Percentiles rank a stretch among this genome's conserved stretches.
Conservation (phyloP, 352 stramenopile genomes). For the Globisporangium perplexum region DNA sequence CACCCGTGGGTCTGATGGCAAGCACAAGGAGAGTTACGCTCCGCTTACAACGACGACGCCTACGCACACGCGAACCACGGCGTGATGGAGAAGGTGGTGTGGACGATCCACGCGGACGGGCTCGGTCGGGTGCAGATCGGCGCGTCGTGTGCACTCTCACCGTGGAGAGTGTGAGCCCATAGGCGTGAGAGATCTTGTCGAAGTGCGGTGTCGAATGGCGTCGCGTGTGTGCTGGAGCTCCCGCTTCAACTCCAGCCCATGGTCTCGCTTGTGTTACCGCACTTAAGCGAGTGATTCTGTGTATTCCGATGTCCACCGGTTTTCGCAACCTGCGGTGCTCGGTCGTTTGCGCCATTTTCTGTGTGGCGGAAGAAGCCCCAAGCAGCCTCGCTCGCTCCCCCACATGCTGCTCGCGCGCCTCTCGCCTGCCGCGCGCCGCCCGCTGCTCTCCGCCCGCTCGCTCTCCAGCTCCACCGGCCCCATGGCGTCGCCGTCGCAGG, state of each 20-base stretch:
- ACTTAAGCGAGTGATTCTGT: not conserved
- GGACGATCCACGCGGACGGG: conserved; percentile 9
- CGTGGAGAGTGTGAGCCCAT: too few species aligned
- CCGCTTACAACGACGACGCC: not conserved
- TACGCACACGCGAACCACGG: conserved; percentile 9
- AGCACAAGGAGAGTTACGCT: not conserved
- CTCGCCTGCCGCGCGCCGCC: conserved; percentile 7
- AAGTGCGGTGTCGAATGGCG: too few species aligned
- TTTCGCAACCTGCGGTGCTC: not conserved
- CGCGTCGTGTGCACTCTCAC: too few species aligned
- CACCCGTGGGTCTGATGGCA: too few species aligned
- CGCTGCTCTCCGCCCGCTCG: conserved; percentile 15
- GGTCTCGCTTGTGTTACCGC: too few species aligned
- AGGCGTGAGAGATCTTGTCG: too few species aligned
- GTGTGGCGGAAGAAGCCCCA: conserved; percentile 6
- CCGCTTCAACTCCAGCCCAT: not conserved
- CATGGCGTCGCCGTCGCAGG: conserved; percentile 28
- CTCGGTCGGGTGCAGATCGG: conserved; percentile 14
- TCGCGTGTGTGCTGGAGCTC: too few species aligned
- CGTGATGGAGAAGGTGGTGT: conserved; percentile 12
- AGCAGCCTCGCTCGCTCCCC: conserved; percentile 3
- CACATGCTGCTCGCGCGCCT: conserved; percentile 50
- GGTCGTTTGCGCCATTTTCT: conserved; percentile 13
- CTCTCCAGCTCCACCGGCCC: conserved; percentile 22
- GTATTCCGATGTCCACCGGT: not conserved